phyloP scores from a whole-genome alignment of 2,329 filamentous ascomycete species.

The Orbilia javanica region DNA sequence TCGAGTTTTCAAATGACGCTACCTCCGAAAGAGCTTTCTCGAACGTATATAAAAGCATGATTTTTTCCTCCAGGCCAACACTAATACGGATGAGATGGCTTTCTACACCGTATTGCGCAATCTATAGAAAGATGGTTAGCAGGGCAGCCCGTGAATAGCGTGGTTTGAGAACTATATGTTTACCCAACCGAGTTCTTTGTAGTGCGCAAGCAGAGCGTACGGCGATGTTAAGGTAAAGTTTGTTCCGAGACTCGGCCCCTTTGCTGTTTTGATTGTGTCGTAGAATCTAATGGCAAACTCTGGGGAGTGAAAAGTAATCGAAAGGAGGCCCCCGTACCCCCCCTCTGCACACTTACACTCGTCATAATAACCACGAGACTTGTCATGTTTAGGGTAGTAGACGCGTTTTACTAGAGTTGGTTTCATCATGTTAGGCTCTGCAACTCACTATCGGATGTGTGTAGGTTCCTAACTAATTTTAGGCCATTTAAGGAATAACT shows the following conservation, averaged over 20 bases:
- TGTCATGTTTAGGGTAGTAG: constrained; percentile 86
- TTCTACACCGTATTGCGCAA: constrained; percentile 82
- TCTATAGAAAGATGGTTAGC: constrained; percentile 66
- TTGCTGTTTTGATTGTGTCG: constrained; percentile 86
- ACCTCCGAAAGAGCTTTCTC: constrained; percentile 30
- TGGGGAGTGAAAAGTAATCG: constrained; percentile 79
- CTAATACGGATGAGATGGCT: constrained; percentile 85
- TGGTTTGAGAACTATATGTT: constrained; percentile 61
- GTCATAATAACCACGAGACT: constrained; percentile 80
- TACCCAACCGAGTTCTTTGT: constrained; percentile 89
- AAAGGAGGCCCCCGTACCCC: constrained; percentile 91
- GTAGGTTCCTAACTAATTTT: constrained; percentile 16
- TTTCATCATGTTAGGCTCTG: constrained; percentile 66
- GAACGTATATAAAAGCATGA: constrained; percentile 29
- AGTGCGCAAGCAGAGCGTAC: constrained; percentile 92
- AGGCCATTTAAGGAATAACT: constrained; percentile 73
- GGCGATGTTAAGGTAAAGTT: constrained; percentile 95
- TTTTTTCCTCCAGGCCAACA: constrained; percentile 82
- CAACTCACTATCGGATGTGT: background rate
- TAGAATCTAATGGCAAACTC: constrained; percentile 83
- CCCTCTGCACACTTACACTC: constrained; percentile 78
- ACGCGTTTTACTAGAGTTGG: constrained; percentile 75
- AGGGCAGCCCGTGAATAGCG: background rate
- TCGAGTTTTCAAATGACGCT: background rate
- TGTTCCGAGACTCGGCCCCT: constrained; percentile 93